These are phyloP conservation scores for Phlebiopsis flavidoalba DNA, from an alignment of 768 basidiomycete genomes.

Conservation along the genomic window DNA sequence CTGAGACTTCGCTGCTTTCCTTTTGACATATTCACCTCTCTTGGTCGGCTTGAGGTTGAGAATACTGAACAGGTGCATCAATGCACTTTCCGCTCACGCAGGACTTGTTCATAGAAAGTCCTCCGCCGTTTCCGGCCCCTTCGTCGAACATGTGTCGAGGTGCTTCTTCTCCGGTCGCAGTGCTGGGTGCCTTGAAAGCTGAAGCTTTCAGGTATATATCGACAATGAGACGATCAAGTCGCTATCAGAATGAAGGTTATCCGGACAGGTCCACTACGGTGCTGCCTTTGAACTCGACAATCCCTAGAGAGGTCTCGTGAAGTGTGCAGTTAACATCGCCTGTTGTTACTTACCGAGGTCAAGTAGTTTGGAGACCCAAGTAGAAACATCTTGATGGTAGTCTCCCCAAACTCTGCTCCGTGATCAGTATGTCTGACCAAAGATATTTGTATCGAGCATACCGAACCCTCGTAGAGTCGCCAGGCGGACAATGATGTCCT, in stretches of 20 bases:
- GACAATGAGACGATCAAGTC: slow-evolving; percentile 74
- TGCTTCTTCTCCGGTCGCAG: slow-evolving; percentile 22
- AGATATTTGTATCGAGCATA: slow-evolving; percentile 22
- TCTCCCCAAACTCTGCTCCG: slow-evolving; percentile 71
- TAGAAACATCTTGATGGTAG: slow-evolving; percentile 62
- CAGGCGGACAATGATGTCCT: slow-evolving; percentile 64
- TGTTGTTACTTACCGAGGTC: slow-evolving; percentile 49
- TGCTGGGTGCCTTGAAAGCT: slow-evolving; percentile 56
- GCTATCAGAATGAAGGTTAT: slow-evolving; percentile 66
- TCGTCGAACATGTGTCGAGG: slow-evolving; percentile 57
- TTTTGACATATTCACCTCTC: slow-evolving; percentile 18
- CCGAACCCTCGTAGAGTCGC: slow-evolving; percentile 63
- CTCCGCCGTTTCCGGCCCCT: slow-evolving; percentile 72
- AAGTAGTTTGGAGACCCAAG: slow-evolving; percentile 70
- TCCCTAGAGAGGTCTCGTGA: slow-evolving; percentile 31
- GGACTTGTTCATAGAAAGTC: slow-evolving; percentile 72
- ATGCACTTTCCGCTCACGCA: slow-evolving; percentile 77
- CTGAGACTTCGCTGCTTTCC: slow-evolving; percentile 26
- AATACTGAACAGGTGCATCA: slow-evolving; percentile 68
- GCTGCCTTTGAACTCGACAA: slow-evolving; percentile 61
- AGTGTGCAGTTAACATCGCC: background rate
- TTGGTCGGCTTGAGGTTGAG: slow-evolving; percentile 58
- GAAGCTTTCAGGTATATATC: slow-evolving; percentile 64
- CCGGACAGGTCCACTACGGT: slow-evolving; percentile 78
- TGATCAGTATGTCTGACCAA: background rate